Evolutionary conservation across 1,284 basidiomycete species (phyloP), one percentile per base, ranked within the genome.

Genomic region (Sphaerobolus stellatus): DNA sequence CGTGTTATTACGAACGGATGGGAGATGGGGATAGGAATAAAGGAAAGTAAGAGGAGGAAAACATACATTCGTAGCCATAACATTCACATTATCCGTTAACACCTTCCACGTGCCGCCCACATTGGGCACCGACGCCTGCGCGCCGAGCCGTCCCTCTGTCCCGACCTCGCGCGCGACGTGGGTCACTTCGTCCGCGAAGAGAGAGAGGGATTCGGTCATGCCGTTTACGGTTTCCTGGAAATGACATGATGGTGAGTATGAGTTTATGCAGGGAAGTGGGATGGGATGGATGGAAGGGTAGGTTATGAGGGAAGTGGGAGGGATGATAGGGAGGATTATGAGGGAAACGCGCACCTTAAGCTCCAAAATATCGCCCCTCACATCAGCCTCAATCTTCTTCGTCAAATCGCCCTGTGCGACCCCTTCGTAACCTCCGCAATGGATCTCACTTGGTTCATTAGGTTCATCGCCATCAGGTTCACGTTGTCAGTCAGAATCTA

Each of bases 101-200:
- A 84, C 75, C 83, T 96, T 95, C 96, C 97, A 98, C 1, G 92
- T 97, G 49, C 97, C 97, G 59, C 93, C 91, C 52, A 99, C 94
- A 67, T 96, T 92, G 64, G 90, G 84, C 36, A 94, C 92, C 49
- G 82, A 79, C 5, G 92, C 93, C 66, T 94, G 92, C 24, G 92
- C 92, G 50, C 92, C 93, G 64, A 95, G 78, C 56, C 83, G 75
- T 55, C 94, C 94, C 67, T 96, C 92, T 8, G 94, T 96, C 27
- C 94, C 94, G 68, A 97, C 94, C 69, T 95, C 93, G 60, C 83
- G 84, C 34, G 90, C 90, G 24, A 36, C 18, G 18, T 36, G 73
- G 49, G 93, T 95, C 38, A 94, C 91, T 69, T 92, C 89, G 63
- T 89, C 87, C 1, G 92, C 91, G 71, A 95, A 95, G 52, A 93